Conservation (phyloP, 495 filamentous ascomycete species). For the Penicillium steckii region DNA sequence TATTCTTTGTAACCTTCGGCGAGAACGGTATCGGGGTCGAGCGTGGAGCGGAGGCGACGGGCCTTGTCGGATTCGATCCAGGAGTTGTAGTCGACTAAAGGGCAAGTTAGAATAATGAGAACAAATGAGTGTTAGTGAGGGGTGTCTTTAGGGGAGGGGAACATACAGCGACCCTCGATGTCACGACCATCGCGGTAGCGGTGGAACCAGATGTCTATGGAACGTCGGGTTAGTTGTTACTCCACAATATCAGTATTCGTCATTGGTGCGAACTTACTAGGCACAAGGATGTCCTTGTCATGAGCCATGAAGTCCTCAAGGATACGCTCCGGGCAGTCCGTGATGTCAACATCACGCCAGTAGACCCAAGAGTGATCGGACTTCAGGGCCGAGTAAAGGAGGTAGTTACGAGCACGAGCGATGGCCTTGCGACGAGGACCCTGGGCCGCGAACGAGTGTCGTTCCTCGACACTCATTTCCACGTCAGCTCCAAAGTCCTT, state of each 20-base stretch:
- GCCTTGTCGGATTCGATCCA: constrained; percentile 93
- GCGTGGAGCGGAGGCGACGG: constrained; percentile 64
- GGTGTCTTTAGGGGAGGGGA: background rate
- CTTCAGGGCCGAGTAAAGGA: constrained; percentile 81
- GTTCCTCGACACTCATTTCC: constrained; percentile 61
- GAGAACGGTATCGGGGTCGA: constrained; percentile 77
- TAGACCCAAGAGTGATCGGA: constrained; percentile 98
- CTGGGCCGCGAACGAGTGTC: constrained; percentile 71
- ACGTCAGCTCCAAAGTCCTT: constrained; percentile 80
- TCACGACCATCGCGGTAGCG: constrained; percentile 78
- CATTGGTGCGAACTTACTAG: constrained; percentile 74
- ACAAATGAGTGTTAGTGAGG: background rate
- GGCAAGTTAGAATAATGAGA: constrained; percentile 11
- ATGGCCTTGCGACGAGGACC: constrained; percentile 88
- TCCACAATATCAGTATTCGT: background rate
- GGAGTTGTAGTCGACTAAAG: constrained; percentile 93
- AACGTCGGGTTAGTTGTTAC: constrained; percentile 22
- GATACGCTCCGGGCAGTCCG: constrained; percentile 82
- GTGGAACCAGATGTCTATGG: constrained; percentile 94
- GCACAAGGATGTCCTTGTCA: constrained; percentile 88
- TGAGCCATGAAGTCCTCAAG: constrained; percentile 95
- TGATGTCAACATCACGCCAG: constrained; percentile 97
- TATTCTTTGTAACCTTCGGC: constrained; percentile 96
- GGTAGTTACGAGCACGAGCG: constrained; percentile 86
- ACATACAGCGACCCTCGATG: constrained; percentile 91